phyloP scores from a whole-genome alignment of 768 basidiomycete species.

The Mycena capillaripes region DNA sequence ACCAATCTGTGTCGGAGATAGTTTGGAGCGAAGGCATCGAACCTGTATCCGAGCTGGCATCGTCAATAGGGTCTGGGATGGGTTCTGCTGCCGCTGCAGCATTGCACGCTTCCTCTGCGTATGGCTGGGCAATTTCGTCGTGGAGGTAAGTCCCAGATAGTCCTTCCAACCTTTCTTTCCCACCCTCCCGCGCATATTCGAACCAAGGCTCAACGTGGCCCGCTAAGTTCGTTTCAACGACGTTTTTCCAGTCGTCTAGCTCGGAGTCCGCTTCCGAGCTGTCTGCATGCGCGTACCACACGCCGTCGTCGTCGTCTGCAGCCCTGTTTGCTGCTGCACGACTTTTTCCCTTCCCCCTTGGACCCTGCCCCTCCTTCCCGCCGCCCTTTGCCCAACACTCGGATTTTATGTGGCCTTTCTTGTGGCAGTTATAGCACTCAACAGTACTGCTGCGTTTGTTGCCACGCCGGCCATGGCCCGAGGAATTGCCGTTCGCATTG shows the following conservation, averaged over 20 bases:
- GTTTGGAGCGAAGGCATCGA: not conserved
- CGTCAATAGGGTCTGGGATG: not conserved
- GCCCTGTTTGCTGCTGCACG: not conserved
- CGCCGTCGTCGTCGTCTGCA: not conserved
- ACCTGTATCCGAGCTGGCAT: not conserved
- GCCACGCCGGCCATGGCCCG: not conserved
- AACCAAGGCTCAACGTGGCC: not conserved
- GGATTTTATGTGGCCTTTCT: constrained; percentile 44
- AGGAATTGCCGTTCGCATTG: constrained; percentile 11
- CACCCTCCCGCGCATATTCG: not conserved
- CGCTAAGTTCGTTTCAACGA: not conserved
- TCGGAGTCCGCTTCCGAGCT: not conserved
- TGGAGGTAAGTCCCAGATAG: not conserved
- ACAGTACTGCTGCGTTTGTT: not conserved
- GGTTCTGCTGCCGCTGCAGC: not conserved
- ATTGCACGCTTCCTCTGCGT: not conserved
- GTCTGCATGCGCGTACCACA: not conserved
- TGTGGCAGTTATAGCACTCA: constrained; percentile 49
- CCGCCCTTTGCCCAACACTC: constrained; percentile 56
- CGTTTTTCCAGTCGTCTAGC: not conserved
- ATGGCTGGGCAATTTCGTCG: not conserved
- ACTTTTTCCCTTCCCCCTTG: constrained; percentile 6
- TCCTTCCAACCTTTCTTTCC: not conserved
- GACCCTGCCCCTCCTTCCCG: constrained; percentile 52
- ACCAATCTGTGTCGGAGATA: not conserved